Evolutionary conservation across 2,329 filamentous ascomycete species (phyloP).

Genomic region (Blumeria hordei): DNA sequence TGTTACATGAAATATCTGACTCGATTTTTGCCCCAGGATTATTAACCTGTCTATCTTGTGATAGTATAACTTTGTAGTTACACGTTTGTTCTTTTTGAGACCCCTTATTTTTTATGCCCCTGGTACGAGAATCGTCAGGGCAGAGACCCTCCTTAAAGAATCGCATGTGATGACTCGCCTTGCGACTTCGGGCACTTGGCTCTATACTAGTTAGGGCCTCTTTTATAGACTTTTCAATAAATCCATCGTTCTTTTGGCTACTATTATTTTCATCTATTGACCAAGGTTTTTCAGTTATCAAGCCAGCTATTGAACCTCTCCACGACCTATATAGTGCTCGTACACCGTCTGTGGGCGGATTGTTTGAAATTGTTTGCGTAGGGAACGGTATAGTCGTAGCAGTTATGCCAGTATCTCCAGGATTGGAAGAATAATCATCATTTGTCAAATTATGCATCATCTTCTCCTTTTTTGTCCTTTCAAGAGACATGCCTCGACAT

Average conservation of each 20-base stretch:
- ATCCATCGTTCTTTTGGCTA: slow-evolving; percentile 17
- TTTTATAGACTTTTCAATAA: slow-evolving; percentile 39
- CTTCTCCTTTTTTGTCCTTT: slow-evolving; percentile 18
- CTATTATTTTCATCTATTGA: slow-evolving; percentile 33
- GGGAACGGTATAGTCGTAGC: slow-evolving; percentile 6
- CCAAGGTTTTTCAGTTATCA: slow-evolving; percentile 31
- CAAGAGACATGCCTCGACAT: no score
- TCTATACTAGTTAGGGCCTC: slow-evolving; percentile 37
- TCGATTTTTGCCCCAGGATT: background rate
- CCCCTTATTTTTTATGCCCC: no score
- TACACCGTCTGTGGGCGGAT: slow-evolving; percentile 12
- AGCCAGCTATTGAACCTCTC: slow-evolving; percentile 11
- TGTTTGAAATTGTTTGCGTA: slow-evolving; percentile 8
- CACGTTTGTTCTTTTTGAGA: no score
- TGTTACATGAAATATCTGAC: background rate
- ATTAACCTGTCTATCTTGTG: background rate
- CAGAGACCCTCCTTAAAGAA: slow-evolving; percentile 43
- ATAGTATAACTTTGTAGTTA: background rate
- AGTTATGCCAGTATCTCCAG: slow-evolving; percentile 16
- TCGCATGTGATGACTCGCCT: slow-evolving; percentile 40
- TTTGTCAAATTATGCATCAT: slow-evolving; percentile 15
- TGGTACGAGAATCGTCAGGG: slow-evolving; percentile 23
- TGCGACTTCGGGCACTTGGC: slow-evolving; percentile 38
- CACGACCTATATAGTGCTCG: slow-evolving; percentile 15
- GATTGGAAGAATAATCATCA: slow-evolving; percentile 11